Conservation (phyloP, 768 basidiomycete species). For the Tubosaeta brunneosetosa region DNA sequence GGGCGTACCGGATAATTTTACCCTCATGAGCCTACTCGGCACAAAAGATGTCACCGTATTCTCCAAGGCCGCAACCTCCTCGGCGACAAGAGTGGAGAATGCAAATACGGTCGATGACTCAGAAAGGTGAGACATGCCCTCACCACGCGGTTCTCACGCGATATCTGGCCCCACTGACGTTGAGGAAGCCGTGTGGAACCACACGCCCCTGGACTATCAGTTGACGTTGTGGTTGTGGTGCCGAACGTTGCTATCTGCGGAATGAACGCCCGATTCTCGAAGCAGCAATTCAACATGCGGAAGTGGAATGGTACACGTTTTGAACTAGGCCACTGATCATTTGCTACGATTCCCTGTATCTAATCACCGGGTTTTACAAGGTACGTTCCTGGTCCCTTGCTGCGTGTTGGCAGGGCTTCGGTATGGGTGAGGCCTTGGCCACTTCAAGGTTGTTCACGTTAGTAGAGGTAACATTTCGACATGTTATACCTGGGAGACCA, state of each 20-base stretch:
- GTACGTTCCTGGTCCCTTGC: conserved; percentile 27
- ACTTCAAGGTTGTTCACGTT: conserved; percentile 6
- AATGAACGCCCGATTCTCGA: conserved; percentile 17
- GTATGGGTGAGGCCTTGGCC: conserved; percentile 1
- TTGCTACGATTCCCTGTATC: conserved; percentile 18
- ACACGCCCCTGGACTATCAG: conserved; percentile 6
- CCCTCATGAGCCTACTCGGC: conserved; percentile 10
- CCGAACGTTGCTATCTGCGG: conserved; percentile 19
- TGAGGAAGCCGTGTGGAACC: background rate
- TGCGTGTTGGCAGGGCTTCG: conserved; percentile 7
- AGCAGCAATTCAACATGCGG: conserved; percentile 18
- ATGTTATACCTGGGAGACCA: conserved; percentile 8
- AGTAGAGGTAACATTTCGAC: conserved; percentile 1
- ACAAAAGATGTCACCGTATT: conserved; percentile 8
- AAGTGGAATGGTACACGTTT: conserved; percentile 26
- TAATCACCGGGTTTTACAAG: conserved; percentile 19
- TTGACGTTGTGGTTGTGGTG: conserved; percentile 23
- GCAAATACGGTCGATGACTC: background rate
- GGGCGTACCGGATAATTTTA: conserved; percentile 26
- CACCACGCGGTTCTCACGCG: background rate
- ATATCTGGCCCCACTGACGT: background rate
- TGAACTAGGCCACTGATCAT: conserved; percentile 15
- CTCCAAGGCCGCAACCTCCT: conserved; percentile 10
- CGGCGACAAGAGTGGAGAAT: conserved; percentile 1
- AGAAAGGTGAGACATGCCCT: background rate